phyloP scores from a whole-genome alignment of 2,329 filamentous ascomycete genomes.

The Lachnum nothofagi region DNA sequence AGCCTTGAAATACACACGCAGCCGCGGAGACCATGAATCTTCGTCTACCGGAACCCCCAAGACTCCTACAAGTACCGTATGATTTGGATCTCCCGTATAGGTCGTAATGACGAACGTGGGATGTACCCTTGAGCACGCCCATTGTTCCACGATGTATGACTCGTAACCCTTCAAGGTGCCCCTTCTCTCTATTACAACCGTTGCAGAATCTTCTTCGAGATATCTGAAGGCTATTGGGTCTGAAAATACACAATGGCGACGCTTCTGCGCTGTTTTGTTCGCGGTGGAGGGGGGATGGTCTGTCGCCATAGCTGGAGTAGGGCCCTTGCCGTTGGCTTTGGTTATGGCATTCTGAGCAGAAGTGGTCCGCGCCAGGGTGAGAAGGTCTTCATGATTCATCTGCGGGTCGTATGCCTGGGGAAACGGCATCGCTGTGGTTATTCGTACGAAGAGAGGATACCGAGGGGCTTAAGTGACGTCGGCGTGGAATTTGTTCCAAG shows the following conservation, averaged over 20 bases:
- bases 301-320: conserved; percentile 14
- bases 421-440: conserved; percentile 4
- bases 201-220: conserved; percentile 77
- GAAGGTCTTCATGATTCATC: conserved; percentile 27
- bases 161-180: conserved; percentile 76
- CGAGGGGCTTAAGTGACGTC: conserved; percentile 16
- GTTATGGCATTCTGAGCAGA: conserved; percentile 20
- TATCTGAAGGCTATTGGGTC: conserved; percentile 67
- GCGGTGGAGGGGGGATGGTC: conserved; percentile 8
- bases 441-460: not conserved
- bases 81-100: conserved; percentile 80
- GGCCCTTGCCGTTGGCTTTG: conserved; percentile 16
- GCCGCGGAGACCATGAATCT: conserved; percentile 68
- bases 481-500: conserved; percentile 8
- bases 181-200: conserved; percentile 67
- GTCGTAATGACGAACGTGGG: conserved; percentile 90
- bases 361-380: conserved; percentile 27
- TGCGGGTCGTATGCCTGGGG: conserved; percentile 29
- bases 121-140: conserved; percentile 86
- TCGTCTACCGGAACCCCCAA: conserved; percentile 79
- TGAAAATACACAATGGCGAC: conserved; percentile 58
- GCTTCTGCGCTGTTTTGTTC: conserved; percentile 29
- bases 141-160: conserved; percentile 92
- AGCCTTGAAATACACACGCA: conserved; percentile 81
- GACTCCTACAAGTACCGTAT: conserved; percentile 73